Conservation (phyloP, 2,329 filamentous ascomycete genomes). For the Ramichloridium luteum region DNA sequence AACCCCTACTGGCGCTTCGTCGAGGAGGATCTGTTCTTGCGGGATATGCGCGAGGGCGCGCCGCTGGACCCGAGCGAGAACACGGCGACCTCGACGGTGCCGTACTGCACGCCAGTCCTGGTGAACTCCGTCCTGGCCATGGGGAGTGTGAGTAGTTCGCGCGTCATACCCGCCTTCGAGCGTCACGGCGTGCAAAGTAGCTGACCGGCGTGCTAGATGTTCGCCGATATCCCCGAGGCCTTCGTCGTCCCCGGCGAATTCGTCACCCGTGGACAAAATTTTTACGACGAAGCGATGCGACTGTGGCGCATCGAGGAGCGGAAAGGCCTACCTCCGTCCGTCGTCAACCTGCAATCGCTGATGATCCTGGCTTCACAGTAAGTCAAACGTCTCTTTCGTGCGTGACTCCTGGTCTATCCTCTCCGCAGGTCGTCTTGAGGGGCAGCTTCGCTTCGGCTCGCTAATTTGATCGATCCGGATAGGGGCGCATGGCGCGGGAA, state of each 20-base stretch:
- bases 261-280: conserved; percentile 7
- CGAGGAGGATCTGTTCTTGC: conserved; percentile 25
- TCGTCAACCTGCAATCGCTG: background rate
- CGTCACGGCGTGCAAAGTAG: no score
- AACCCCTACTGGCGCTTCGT: conserved; percentile 23
- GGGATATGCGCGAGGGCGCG: conserved; percentile 25
- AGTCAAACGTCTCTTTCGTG: no score
- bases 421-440: no score
- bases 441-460: no score
- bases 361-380: background rate
- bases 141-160: background rate
- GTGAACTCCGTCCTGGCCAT: conserved; percentile 23
- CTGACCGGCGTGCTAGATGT: conserved; percentile 10
- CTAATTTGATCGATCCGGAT: no score
- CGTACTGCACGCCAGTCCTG: conserved; percentile 26
- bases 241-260: conserved; percentile 5
- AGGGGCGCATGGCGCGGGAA: no score
- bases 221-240: conserved; percentile 5
- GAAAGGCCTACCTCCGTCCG: background rate
- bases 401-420: no score
- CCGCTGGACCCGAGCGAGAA: background rate
- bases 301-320: conserved; percentile 7
- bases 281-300: conserved; percentile 7
- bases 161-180: no score
- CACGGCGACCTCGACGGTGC: no score